Evolutionary conservation across 805 yeast species (phyloP).

Genomic region (Clavispora carvajalis): DNA sequence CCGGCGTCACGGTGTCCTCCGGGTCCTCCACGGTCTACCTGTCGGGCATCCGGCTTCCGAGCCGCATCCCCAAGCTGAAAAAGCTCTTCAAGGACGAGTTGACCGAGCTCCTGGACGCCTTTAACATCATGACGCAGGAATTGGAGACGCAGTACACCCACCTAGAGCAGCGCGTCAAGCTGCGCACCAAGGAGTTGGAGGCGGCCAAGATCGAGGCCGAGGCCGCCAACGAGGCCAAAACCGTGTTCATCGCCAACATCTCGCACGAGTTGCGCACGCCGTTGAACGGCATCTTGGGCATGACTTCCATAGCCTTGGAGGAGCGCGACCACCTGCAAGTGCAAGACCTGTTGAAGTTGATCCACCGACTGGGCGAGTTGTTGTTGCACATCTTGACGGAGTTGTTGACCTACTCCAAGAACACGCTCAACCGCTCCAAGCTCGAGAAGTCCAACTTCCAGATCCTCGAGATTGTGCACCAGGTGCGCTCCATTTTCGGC

Average conservation of each 20-base stretch:
- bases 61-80: conserved; percentile 29
- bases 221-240: conserved; percentile 93
- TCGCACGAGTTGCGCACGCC: conserved; percentile 96
- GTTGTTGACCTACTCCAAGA: conserved; percentile 84
- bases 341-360: conserved; percentile 71
- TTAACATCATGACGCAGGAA: conserved; percentile 87
- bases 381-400: conserved; percentile 86
- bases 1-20: conserved; percentile 26
- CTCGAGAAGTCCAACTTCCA: conserved; percentile 80
- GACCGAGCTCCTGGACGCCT: conserved; percentile 81
- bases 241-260: conserved; percentile 86
- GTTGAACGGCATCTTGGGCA: conserved; percentile 90
- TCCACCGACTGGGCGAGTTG: conserved; percentile 87
- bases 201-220: conserved; percentile 87
- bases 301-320: conserved; percentile 91
- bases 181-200: conserved; percentile 83
- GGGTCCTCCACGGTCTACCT: conserved; percentile 33
- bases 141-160: conserved; percentile 77
- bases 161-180: conserved; percentile 81
- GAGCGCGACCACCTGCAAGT: conserved; percentile 67
- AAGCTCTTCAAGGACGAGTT: conserved; percentile 74
- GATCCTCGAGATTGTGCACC: conserved; percentile 75
- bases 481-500: conserved; percentile 78
- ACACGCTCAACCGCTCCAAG: conserved; percentile 77
- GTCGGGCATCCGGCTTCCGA: conserved; percentile 37